Base-by-base conservation (phyloP, 768 basidiomycete genomes). In the Trametes elegans region DNA sequence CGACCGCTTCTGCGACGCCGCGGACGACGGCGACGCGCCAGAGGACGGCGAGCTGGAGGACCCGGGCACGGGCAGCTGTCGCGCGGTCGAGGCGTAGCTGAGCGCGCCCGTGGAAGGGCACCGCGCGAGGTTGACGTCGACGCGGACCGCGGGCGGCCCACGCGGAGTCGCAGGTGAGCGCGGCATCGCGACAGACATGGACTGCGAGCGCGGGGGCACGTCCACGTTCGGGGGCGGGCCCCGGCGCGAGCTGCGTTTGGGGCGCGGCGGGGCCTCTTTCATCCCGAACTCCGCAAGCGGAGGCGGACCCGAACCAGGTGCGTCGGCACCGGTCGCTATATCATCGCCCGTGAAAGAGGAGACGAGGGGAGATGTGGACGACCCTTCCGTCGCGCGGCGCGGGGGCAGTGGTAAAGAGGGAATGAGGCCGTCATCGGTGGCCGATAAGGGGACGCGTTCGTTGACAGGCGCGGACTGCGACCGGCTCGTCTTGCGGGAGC, bases 361-460 rank as follows among this genome's bases (percentile, higher is more conserved):
- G 23, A 77, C 79, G 55, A 84, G 83, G 16, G 74, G 66, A 5
- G 83, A 81, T 8, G 80, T 79, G 77, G 39, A 47, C 10, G 29
- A 24, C 2, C 56, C 55, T 39, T 39, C 55, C 4, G 42, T 44
- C 24, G 43, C 52, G 7, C 59, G 56, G 5, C 59, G 64, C 7
- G 62, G 64, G 4, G 64, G 62, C 5, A 55, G 48, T 3, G 59
- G 64, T 9, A 65, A 42, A 6, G 61, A 55, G 3, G 44, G 48
- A 2, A 54, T 7, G 44, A 23, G 7, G 32, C 41, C 26, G 26
- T 56, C 54, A n/a, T 42, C 40, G 57, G 49, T 16, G 51, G 51
- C 32, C 28, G 34, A 14, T 45, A n/a, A n/a, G n/a, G n/a, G 23
- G 10, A 34, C 9, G 11, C 27, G 35, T 0, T 55, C 49, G 9